phyloP scores from a whole-genome alignment of 129 eudicot genomes.

The Pseudognaphalium luteoalbum region DNA sequence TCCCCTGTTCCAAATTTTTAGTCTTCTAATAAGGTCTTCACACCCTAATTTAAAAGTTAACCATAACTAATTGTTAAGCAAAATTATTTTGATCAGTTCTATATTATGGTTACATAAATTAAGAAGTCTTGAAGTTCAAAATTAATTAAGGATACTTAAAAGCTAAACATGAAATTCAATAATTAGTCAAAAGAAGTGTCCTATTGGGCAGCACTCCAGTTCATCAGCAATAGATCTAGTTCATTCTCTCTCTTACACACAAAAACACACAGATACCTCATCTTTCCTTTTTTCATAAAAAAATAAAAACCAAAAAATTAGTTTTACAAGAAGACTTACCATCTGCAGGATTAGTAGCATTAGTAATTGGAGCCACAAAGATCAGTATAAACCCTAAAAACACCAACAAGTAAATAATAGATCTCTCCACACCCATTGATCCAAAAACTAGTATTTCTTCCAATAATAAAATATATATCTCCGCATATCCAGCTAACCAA shows the following conservation, averaged over 20 bases:
- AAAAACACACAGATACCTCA: constrained; percentile 13
- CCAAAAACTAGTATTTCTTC: constrained; percentile 37
- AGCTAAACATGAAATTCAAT: constrained; percentile 2
- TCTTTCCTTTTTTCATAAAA: background rate
- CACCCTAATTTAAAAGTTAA: constrained; percentile 10
- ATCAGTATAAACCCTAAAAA: constrained; percentile 44
- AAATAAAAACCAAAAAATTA: constrained; percentile 10
- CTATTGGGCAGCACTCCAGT: constrained; percentile 2
- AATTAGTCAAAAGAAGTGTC: background rate
- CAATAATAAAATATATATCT: background rate
- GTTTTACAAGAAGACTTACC: constrained; percentile 48
- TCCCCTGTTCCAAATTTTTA: constrained; percentile 11
- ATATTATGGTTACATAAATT: background rate
- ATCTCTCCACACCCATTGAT: constrained; percentile 67
- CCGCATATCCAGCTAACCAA: constrained; percentile 46
- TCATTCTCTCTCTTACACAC: constrained; percentile 28
- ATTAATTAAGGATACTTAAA: background rate
- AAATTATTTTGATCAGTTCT: background rate
- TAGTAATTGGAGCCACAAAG: constrained; percentile 36
- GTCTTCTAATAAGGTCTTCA: constrained; percentile 10
- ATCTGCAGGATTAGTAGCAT: constrained; percentile 73
- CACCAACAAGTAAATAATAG: constrained; percentile 42
- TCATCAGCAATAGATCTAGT: constrained; percentile 30
- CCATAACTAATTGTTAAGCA: background rate
- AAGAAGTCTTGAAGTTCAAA: constrained; percentile 11